Evolutionary conservation across 2,329 filamentous ascomycete species (phyloP).

Genomic region (Neonectria punicea): DNA sequence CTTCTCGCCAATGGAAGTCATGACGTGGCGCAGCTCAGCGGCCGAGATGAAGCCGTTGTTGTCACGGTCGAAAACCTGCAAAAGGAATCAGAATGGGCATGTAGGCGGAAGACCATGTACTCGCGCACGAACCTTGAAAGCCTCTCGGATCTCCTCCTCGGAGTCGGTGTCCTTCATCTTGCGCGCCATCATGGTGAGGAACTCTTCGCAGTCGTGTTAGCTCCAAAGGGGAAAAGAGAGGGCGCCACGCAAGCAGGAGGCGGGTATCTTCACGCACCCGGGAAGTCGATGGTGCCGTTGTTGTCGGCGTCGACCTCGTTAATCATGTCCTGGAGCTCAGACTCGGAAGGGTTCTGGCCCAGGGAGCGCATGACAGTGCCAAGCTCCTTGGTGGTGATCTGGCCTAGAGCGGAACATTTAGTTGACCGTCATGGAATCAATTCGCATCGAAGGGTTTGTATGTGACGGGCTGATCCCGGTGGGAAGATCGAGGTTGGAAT

Average conservation of each 20-base stretch:
- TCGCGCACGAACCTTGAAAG: constrained; percentile 74
- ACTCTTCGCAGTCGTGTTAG: constrained; percentile 66
- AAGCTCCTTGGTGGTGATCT: constrained; percentile 92
- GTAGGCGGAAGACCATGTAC: background rate
- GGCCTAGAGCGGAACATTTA: constrained; percentile 64
- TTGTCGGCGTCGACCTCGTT: constrained; percentile 94
- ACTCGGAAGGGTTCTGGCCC: constrained; percentile 90
- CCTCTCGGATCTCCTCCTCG: constrained; percentile 89
- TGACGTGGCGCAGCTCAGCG: constrained; percentile 87
- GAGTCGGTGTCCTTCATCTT: constrained; percentile 96
- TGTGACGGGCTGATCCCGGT: constrained; percentile 12
- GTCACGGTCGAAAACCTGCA: constrained; percentile 82
- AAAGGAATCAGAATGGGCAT: constrained; percentile 1
- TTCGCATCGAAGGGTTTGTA: constrained; percentile 13
- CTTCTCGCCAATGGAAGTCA: constrained; percentile 93
- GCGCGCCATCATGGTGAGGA: constrained; percentile 92
- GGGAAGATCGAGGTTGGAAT: constrained; percentile 24
- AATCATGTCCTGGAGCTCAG: constrained; percentile 93
- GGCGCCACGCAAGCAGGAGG: background rate
- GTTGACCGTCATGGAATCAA: constrained; percentile 25
- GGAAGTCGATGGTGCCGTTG: constrained; percentile 92
- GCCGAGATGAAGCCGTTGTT: constrained; percentile 94
- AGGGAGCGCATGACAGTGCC: constrained; percentile 92
- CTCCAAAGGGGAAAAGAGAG: background rate
- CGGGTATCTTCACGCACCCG: constrained; percentile 67